phyloP scores from a whole-genome alignment of 176 grass and related monocot genomes.

The Chrysopogon serrulatus region DNA sequence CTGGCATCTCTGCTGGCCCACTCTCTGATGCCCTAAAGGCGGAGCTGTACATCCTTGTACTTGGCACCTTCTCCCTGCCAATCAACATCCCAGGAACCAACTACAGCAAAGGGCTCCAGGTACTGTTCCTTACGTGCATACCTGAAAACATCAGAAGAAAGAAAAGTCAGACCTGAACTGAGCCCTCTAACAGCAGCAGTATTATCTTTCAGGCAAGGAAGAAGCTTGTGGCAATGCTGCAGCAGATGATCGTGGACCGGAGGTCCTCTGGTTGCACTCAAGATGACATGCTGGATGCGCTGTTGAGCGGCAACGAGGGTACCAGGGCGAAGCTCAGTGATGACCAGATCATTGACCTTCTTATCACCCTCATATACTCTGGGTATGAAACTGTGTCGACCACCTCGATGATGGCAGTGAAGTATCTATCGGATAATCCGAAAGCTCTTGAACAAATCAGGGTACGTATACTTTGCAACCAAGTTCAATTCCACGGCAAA shows the following conservation, averaged over 20 bases:
- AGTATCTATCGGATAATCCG: conserved; percentile 80
- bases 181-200: background rate
- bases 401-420: conserved; percentile 94
- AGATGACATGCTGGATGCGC: conserved; percentile 74
- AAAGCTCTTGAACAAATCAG: conserved; percentile 73
- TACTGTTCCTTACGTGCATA: conserved; percentile 17
- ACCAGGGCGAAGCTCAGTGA: conserved; percentile 62
- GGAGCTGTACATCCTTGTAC: conserved; percentile 84
- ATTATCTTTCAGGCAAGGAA: conserved; percentile 65
- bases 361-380: conserved; percentile 92
- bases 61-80: conserved; percentile 89
- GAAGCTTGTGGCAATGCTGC: conserved; percentile 79
- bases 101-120: conserved; percentile 73
- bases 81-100: conserved; percentile 86
- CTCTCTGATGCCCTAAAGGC: conserved; percentile 77
- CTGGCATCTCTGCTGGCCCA: conserved; percentile 73
- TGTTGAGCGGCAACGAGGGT: conserved; percentile 43
- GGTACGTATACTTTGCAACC: conserved; percentile 37
- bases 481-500: background rate
- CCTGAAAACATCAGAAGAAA: background rate
- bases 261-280: conserved; percentile 33
- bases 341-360: conserved; percentile 87
- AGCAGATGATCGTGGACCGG: conserved; percentile 57
- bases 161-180: background rate
- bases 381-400: conserved; percentile 96